Base-by-base conservation (phyloP, 306 rosid genomes). In the Cicer bijugum region DNA sequence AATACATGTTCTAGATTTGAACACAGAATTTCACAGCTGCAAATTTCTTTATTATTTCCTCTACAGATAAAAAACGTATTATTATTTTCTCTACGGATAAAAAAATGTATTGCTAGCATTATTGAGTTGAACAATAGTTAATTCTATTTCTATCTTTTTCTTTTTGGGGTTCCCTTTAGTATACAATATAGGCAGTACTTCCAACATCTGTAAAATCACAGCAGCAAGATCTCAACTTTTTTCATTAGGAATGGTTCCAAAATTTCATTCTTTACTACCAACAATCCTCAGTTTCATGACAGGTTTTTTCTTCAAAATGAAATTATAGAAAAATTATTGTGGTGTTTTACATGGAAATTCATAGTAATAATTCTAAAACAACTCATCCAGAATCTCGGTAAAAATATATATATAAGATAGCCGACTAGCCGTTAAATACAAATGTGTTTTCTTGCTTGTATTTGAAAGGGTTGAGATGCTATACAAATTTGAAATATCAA, bases 401-500 rank as follows among this genome's bases (percentile, higher is more conserved):
- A 2, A 4, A 11, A 16, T 4, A 17, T 19, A 58, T 19, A 69
- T n/a, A 23, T 23, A 23, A 23, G 9, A 62, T 40, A 50, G 35
- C 33, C 33, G 33, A 23, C 33, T 4, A 4, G 33, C 56, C 64
- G 43, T 50, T 58, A 16, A 45, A 19, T 47, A 47, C 55, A 74
- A 67, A 67, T 42, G 7, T 60, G 63, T 12, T 52, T 17, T 45
- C 47, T 48, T 40, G 45, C 40, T 6, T 64, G 67, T 37, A 33
- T 57, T 39, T 59, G 40, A 57, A n/a, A 4, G 56, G 35, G 39
- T 71, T 12, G 63, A 40, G 78, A 57, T 7, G 20, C 65, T 50
- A 46, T 50, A 78, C 75, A 71, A 63, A 35, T 42, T 52, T 75
- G 64, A 15, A 23, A 42, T 14, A 81, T 87, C 74, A 90, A 11